Conservation (phyloP, 257 asterid genomes). For the Solanum pennellii region DNA sequence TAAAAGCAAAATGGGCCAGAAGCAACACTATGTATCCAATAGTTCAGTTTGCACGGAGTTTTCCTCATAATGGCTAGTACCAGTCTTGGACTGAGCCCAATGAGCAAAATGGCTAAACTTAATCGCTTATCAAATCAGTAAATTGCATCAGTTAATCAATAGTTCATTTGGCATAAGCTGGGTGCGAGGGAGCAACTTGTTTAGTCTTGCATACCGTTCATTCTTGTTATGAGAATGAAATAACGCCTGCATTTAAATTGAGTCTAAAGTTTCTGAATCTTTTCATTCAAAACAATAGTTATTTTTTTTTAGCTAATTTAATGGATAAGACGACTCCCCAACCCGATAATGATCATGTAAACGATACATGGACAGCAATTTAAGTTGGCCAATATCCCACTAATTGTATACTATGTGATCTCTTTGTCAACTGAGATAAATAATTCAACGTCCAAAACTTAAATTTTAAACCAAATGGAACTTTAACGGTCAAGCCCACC, state of each 20-base stretch:
- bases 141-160: background rate
- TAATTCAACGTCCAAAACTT: background rate
- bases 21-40: background rate
- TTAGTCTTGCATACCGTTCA: background rate
- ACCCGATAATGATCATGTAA: background rate
- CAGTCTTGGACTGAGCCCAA: background rate
- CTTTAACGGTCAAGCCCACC: background rate
- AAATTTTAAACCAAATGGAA: background rate
- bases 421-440: background rate
- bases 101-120: background rate
- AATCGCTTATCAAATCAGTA: too few relatives aligned
- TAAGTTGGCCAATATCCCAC: background rate
- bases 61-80: background rate
- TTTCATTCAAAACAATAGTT: background rate
- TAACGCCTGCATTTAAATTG: background rate
- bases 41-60: background rate
- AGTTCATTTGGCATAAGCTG: background rate
- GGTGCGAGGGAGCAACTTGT: background rate
- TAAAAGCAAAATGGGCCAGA: background rate
- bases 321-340: background rate
- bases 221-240: too few relatives aligned
- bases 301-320: background rate
- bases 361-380: background rate
- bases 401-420: background rate
- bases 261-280: rapidly evolving